These are phyloP conservation scores for Podospora bellae-mahoneyi DNA, from an alignment of 495 filamentous ascomycete species.

Conservation along the genomic window DNA sequence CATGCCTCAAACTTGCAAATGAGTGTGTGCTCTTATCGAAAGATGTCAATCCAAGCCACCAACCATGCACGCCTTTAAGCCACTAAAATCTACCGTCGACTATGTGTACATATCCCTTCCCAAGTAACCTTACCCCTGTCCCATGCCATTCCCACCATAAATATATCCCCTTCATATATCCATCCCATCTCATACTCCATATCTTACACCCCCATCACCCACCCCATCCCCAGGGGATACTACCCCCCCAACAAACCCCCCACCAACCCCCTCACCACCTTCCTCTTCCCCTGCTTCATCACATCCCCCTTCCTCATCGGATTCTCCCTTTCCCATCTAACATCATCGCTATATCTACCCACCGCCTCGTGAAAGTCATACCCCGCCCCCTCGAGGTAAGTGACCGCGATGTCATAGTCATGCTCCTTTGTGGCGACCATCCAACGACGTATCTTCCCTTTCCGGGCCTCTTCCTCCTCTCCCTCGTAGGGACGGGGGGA, in stretches of 20 bases:
- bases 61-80: too few relatives aligned
- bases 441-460: slow-evolving; percentile 62
- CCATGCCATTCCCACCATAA: too few relatives aligned
- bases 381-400: slow-evolving; percentile 64
- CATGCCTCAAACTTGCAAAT: too few relatives aligned
- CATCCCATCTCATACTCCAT: not conserved
- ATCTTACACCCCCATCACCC: not conserved
- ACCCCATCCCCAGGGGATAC: not conserved
- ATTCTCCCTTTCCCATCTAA: slow-evolving; percentile 67
- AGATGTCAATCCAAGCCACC: too few relatives aligned
- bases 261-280: slow-evolving; percentile 14
- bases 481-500: slow-evolving; percentile 64
- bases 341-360: slow-evolving; percentile 60
- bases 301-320: slow-evolving; percentile 33
- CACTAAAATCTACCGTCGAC: too few relatives aligned
- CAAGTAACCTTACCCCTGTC: too few relatives aligned
- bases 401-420: slow-evolving; percentile 68
- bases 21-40: too few relatives aligned
- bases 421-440: slow-evolving; percentile 68
- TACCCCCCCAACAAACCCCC: not conserved
- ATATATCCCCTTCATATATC: too few relatives aligned
- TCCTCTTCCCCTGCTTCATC: slow-evolving; percentile 35
- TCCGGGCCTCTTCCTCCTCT: slow-evolving; percentile 64
- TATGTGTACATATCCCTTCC: too few relatives aligned
- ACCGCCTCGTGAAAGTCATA: slow-evolving; percentile 64